Conservation (phyloP, 1,284 basidiomycete species). For the Puccinia hordei region DNA sequence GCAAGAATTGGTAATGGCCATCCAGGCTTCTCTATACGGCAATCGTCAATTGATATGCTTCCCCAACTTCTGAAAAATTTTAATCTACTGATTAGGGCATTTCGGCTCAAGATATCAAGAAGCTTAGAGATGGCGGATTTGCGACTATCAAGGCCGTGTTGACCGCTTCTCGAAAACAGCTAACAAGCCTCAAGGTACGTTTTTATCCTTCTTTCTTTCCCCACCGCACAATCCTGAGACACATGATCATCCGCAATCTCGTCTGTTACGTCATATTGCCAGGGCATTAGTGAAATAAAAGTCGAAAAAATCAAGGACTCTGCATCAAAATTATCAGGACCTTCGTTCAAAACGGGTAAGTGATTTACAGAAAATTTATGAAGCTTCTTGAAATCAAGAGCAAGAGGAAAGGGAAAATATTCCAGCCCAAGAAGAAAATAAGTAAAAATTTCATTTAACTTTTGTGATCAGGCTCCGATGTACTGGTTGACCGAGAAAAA, state of each 20-base stretch:
- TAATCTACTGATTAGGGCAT: slow-evolving; percentile 70
- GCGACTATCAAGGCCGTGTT: slow-evolving; percentile 63
- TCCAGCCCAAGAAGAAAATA: slow-evolving; percentile 62
- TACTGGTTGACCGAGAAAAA: slow-evolving; percentile 77
- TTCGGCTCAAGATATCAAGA: slow-evolving; percentile 87
- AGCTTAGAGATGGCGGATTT: slow-evolving; percentile 72
- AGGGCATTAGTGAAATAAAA: slow-evolving; percentile 68
- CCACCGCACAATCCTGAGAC: neutral
- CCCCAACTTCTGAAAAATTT: neutral
- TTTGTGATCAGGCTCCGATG: slow-evolving; percentile 76
- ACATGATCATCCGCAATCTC: neutral
- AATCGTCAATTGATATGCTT: neutral
- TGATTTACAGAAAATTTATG: neutral
- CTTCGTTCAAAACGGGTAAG: slow-evolving; percentile 41
- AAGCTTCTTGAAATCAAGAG: neutral
- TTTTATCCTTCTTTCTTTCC: slow-evolving; percentile 8
- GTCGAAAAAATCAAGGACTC: slow-evolving; percentile 88
- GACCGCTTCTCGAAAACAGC: slow-evolving; percentile 70
- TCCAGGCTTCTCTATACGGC: neutral
- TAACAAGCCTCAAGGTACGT: slow-evolving; percentile 85
- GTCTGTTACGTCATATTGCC: slow-evolving; percentile 12
- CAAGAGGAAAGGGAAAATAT: neutral
- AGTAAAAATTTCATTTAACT: slow-evolving; percentile 66
- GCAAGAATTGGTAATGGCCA: slow-evolving; percentile 40
- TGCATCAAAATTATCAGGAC: slow-evolving; percentile 43